These are phyloP conservation scores for Phytophthora fragariaefolia DNA, from an alignment of 352 stramenopile genomes.

Conservation along the genomic window DNA sequence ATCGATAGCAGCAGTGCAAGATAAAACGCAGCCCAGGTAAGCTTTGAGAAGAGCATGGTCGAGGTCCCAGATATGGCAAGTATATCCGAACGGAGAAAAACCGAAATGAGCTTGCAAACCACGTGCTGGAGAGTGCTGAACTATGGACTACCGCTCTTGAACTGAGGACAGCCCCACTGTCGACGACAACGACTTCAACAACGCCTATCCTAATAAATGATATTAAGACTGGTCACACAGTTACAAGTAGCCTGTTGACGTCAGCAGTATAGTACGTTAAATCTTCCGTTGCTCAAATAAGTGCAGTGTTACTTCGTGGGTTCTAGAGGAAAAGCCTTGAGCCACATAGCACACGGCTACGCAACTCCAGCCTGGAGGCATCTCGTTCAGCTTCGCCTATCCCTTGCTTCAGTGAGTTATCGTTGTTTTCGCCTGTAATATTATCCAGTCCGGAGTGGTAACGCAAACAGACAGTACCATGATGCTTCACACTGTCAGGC, in stretches of 20 bases:
- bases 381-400: slow-evolving; percentile 24
- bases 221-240: slow-evolving; percentile 3
- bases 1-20: slow-evolving; percentile 14
- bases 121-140: not conserved
- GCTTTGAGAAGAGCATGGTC: slow-evolving; percentile 20
- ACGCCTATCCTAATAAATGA: too few species aligned
- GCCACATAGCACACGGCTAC: slow-evolving; percentile 43
- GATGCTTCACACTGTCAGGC: slow-evolving; percentile 65
- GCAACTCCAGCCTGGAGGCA: slow-evolving; percentile 28
- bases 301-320: slow-evolving; percentile 5
- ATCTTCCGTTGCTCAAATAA: slow-evolving; percentile 14
- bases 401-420: slow-evolving; percentile 2
- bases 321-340: slow-evolving; percentile 45
- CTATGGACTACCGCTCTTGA: not conserved
- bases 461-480: slow-evolving; percentile 56
- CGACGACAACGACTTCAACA: not conserved
- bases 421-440: not conserved
- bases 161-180: not conserved
- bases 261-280: slow-evolving; percentile 20
- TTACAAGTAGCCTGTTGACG: slow-evolving; percentile 1
- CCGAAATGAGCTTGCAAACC: slow-evolving; percentile 20
- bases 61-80: not conserved
- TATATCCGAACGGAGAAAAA: not conserved
- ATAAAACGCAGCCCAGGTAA: slow-evolving; percentile 16
- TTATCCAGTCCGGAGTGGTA: slow-evolving; percentile 34